These are phyloP conservation scores for Bocquillonia castaneifolia DNA, from an alignment of 441 rosid genomes.

Conservation along the genomic window DNA sequence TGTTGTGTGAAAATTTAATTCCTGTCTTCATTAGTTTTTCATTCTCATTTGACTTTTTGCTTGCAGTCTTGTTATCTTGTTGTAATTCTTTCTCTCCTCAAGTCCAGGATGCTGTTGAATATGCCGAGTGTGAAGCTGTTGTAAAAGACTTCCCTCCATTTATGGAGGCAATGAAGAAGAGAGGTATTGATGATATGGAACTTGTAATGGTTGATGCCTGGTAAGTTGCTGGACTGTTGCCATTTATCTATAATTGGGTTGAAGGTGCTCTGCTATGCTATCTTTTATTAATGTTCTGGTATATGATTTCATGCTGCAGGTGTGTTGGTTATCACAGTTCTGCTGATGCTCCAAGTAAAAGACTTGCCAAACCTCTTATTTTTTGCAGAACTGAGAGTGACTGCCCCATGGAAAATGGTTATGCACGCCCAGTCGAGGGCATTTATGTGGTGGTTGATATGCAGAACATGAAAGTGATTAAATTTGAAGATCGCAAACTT, in stretches of 20 bases:
- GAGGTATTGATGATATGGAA: constrained; percentile 87
- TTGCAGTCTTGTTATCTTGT: constrained; percentile 2
- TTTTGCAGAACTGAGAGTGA: constrained; percentile 88
- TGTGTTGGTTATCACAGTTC: constrained; percentile 72
- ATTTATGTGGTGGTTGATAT: constrained; percentile 74
- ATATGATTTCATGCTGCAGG: constrained; percentile 36
- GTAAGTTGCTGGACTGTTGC: constrained; percentile 34
- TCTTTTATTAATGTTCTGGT: constrained; percentile 12
- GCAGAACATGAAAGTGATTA: constrained; percentile 81
- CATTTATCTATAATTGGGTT: background rate
- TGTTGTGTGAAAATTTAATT: background rate
- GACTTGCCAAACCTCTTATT: constrained; percentile 83
- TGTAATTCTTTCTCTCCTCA: constrained; percentile 14
- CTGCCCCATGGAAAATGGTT: constrained; percentile 91
- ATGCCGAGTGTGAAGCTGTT: constrained; percentile 83
- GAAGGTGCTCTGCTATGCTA: constrained; percentile 11
- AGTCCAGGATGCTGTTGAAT: constrained; percentile 71
- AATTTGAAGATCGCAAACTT: constrained; percentile 76
- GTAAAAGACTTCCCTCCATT: constrained; percentile 80
- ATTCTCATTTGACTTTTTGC: background rate
- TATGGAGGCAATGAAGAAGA: constrained; percentile 76
- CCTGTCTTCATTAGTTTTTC: background rate
- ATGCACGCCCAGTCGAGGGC: constrained; percentile 89
- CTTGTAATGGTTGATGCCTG: constrained; percentile 86
- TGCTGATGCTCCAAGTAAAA: constrained; percentile 69